Evolutionary conservation across 139 green algal genomes (phyloP).

Genomic region (Monoraphidium neglectum): DNA sequence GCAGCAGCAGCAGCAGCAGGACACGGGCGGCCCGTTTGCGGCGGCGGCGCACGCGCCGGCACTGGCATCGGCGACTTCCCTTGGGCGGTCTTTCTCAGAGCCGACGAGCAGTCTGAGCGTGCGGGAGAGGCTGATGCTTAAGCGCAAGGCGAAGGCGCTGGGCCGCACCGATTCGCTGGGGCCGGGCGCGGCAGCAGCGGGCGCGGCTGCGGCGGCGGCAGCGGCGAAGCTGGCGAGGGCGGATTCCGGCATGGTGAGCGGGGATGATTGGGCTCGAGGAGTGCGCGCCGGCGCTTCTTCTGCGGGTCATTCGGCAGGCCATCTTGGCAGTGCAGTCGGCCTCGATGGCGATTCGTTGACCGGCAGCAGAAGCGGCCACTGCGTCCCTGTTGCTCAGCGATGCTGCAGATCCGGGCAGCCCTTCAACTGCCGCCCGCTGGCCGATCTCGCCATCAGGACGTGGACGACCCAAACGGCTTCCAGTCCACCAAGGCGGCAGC

Average conservation of each 20-base stretch:
- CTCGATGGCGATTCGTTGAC: background rate
- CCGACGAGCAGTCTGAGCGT: constrained; percentile 68
- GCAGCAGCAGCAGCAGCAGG: background rate
- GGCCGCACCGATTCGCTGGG: constrained; percentile 25
- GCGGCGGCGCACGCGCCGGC: constrained; percentile 41
- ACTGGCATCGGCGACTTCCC: constrained; percentile 16
- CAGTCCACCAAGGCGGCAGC: background rate
- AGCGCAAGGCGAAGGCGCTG: constrained; percentile 78
- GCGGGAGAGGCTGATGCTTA: constrained; percentile 83
- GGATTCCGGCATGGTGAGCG: constrained; percentile 14
- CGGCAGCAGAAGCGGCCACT: constrained; percentile 5
- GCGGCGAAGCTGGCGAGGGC: background rate
- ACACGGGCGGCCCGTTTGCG: constrained; percentile 1
- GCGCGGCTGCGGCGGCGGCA: constrained; percentile 9
- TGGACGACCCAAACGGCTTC: background rate
- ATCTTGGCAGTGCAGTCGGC: background rate
- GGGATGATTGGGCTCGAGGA: constrained; percentile 10
- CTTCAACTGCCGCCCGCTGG: no score
- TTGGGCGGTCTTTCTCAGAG: constrained; percentile 20
- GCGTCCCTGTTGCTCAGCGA: no score
- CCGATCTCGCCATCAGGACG: constrained; percentile 21
- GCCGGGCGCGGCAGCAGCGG: constrained; percentile 1
- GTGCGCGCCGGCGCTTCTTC: background rate
- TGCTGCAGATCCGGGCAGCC: no score
- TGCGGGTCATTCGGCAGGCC: background rate